Percentiles rank a stretch among this genome's conserved stretches.
Evolutionary conservation across 2,329 filamentous ascomycete genomes (phyloP).

Genomic region (Colletotrichum salicis): DNA sequence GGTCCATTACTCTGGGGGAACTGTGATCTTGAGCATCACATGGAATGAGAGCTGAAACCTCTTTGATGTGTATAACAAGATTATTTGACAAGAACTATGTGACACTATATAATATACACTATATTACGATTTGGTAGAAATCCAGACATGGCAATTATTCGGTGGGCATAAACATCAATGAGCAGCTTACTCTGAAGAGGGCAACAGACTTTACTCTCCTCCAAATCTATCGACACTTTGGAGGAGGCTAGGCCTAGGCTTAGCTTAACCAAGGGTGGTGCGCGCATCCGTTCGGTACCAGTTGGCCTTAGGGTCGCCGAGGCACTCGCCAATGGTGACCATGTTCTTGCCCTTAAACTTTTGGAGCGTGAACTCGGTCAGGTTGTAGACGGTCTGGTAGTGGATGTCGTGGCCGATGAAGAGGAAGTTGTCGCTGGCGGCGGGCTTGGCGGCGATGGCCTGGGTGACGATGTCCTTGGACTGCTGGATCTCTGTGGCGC

Average conservation of each 20-base stretch:
- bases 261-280: conserved; percentile 16
- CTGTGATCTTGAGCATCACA: neutral
- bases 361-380: conserved; percentile 49
- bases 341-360: conserved; percentile 51
- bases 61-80: neutral
- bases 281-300: conserved; percentile 55
- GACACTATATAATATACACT: neutral
- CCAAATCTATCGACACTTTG: neutral
- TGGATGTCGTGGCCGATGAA: conserved; percentile 54
- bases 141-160: neutral
- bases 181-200: neutral
- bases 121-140: neutral
- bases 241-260: no score
- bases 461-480: conserved; percentile 50
- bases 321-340: conserved; percentile 61
- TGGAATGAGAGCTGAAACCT: neutral
- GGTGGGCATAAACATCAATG: neutral
- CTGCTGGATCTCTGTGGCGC: conserved; percentile 44
- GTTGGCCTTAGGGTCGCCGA: conserved; percentile 55
- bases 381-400: conserved; percentile 50
- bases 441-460: conserved; percentile 42
- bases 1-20: no score
- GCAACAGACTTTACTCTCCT: neutral
- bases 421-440: conserved; percentile 38
- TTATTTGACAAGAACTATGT: neutral